These are phyloP conservation scores for Metarhizium rileyi DNA, from an alignment of 2,329 filamentous ascomycete genomes.

Conservation along the genomic window DNA sequence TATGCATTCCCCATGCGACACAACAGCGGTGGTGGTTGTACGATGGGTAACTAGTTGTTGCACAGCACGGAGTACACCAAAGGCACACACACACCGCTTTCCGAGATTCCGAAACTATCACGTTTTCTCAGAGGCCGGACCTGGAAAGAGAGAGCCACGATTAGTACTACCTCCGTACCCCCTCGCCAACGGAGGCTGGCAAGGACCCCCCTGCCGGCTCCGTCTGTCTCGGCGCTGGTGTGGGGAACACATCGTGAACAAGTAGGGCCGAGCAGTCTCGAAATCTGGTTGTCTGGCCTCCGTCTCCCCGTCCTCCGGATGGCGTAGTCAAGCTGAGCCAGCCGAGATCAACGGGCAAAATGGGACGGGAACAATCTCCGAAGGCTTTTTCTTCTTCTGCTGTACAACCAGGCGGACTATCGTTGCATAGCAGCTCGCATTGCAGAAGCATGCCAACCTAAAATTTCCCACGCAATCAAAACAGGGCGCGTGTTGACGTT, in stretches of 20 bases:
- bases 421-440: not conserved
- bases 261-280: not conserved
- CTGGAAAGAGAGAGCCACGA: not conserved
- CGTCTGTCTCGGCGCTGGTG: not conserved
- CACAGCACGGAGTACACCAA: not conserved
- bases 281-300: not conserved
- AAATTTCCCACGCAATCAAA: not conserved
- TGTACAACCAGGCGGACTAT: not conserved
- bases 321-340: not conserved
- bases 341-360: not conserved
- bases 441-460: not conserved
- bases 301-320: not conserved
- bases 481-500: not conserved
- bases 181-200: not conserved
- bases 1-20: not conserved
- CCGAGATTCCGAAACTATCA: not conserved
- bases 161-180: too few species aligned
- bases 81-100: not conserved
- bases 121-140: not conserved
- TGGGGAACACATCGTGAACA: slow-evolving; percentile 3
- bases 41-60: not conserved
- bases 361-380: not conserved
- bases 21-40: not conserved
- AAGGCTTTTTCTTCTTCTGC: not conserved
- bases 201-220: not conserved